Conservation (phyloP, 2,329 filamentous ascomycete species). For the Elsinoe batatas region DNA sequence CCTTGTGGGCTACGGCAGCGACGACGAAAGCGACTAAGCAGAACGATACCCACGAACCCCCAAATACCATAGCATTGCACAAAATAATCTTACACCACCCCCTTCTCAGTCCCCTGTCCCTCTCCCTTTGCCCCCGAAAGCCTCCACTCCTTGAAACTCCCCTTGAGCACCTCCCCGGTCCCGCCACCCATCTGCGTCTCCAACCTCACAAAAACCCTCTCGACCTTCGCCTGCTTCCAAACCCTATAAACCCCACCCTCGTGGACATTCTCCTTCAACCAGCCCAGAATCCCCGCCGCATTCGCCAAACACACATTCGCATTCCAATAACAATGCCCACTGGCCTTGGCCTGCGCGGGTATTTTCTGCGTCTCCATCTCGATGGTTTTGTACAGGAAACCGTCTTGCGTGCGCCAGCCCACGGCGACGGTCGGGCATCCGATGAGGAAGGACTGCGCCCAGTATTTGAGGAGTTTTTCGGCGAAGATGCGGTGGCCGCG, state of each 20-base stretch:
- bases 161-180: not conserved
- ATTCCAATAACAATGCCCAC: constrained; percentile 66
- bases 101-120: too few species aligned
- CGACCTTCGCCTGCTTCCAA: constrained; percentile 48
- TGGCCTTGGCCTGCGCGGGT: constrained; percentile 60
- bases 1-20: constrained; percentile 81
- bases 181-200: constrained; percentile 6
- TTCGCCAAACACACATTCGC: constrained; percentile 93
- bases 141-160: constrained; percentile 1
- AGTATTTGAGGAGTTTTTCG: constrained; percentile 79
- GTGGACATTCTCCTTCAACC: constrained; percentile 40
- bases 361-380: constrained; percentile 73
- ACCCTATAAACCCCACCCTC: constrained; percentile 76
- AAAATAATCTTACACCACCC: not conserved
- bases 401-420: constrained; percentile 67
- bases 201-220: constrained; percentile 50
- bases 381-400: constrained; percentile 61
- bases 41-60: constrained; percentile 3
- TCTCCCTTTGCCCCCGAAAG: not conserved
- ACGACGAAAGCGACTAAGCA: constrained; percentile 60
- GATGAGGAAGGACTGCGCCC: constrained; percentile 91
- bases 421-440: constrained; percentile 75
- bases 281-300: constrained; percentile 60
- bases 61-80: not conserved
- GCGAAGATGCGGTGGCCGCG: constrained; percentile 69